A percentile compares a stretch with the other conserved stretches of the same genome.
Conservation (phyloP, 2,329 filamentous ascomycete genomes). For the Camillea tinctor region DNA sequence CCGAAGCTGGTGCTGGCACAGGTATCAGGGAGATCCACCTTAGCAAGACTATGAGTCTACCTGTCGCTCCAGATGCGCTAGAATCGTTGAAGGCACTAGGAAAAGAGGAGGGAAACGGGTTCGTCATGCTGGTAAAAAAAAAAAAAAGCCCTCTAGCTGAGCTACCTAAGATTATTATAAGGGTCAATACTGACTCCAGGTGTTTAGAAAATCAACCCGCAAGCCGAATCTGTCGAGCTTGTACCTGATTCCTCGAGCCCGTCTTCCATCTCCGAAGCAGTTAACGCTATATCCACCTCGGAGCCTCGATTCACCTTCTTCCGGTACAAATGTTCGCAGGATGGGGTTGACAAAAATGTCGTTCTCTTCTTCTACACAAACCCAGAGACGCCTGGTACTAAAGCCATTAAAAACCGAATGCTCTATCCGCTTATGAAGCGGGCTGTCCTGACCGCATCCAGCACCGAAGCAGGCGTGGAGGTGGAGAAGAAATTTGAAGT, state of each 20-base stretch:
- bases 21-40: constrained; percentile 57
- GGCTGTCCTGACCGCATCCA: constrained; percentile 64
- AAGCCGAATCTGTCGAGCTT: constrained; percentile 68
- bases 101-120: constrained; percentile 45
- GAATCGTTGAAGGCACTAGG: constrained; percentile 61
- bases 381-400: constrained; percentile 59
- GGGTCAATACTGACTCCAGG: neutral
- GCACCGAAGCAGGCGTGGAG: constrained; percentile 61
- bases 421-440: constrained; percentile 73
- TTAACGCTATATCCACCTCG: constrained; percentile 57
- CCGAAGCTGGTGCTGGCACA: constrained; percentile 70
- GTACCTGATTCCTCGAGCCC: constrained; percentile 51
- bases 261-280: constrained; percentile 57
- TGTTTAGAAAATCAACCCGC: constrained; percentile 66
- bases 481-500: constrained; percentile 71
- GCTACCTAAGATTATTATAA: no score
- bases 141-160: constrained; percentile 18
- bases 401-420: constrained; percentile 80
- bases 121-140: constrained; percentile 70
- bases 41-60: constrained; percentile 57
- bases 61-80: constrained; percentile 61
- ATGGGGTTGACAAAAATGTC: constrained; percentile 52
- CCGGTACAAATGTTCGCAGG: constrained; percentile 59
- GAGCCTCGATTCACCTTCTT: constrained; percentile 81
- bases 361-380: constrained; percentile 83